Conservation (phyloP, 768 basidiomycete genomes). For the Mycena epipterygia region DNA sequence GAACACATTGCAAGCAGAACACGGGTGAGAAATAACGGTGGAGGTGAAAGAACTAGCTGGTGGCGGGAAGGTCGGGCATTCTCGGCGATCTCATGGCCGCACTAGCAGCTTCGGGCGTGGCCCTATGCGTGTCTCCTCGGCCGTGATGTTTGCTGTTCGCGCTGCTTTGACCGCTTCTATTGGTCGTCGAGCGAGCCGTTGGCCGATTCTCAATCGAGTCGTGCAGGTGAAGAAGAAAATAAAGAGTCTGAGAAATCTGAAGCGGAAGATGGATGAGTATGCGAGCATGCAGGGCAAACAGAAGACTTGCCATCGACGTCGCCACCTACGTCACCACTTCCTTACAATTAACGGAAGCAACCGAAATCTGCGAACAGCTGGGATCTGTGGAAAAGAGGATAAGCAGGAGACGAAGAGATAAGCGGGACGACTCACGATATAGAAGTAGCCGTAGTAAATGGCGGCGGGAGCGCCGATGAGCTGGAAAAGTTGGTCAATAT, state of each 20-base stretch:
- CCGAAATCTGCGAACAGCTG: background rate
- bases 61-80: too few relatives aligned
- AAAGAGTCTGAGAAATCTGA: background rate
- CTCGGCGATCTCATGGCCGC: background rate
- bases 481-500: background rate
- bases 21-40: too few relatives aligned
- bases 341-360: background rate
- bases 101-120: background rate
- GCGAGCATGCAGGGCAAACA: background rate
- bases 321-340: background rate
- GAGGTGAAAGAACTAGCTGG: too few relatives aligned
- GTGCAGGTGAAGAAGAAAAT: background rate
- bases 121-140: background rate
- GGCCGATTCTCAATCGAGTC: constrained; percentile 20
- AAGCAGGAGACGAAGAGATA: background rate
- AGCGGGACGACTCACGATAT: background rate
- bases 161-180: too few relatives aligned
- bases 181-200: background rate
- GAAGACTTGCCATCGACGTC: background rate
- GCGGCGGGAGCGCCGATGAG: constrained; percentile 11
- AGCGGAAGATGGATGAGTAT: background rate
- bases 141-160: background rate
- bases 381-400: background rate
- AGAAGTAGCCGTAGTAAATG: background rate
- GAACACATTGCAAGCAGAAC: too few relatives aligned